Base-by-base conservation (phyloP, 805 yeast genomes). In the Hagleromyces aurorensis region DNA sequence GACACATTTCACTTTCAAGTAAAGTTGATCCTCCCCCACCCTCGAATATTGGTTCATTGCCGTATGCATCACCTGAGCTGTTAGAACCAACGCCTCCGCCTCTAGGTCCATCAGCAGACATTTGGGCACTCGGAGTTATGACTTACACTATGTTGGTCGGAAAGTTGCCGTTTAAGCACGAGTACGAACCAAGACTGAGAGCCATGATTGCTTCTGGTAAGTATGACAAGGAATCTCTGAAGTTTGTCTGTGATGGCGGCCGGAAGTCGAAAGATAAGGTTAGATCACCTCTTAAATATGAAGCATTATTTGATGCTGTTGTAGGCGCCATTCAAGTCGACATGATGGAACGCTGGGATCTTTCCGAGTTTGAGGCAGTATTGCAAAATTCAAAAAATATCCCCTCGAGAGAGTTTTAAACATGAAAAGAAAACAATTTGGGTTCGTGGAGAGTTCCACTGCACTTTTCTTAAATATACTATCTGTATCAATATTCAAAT, bases 21-120 rank as follows among this genome's bases (percentile, higher is more conserved):
- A 30, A 33, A 10, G 23, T 38, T 18, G 43, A 37, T 7, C 43
- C 46, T 8, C 43, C 38, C 23, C 83, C 83, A 1, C 80, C 75
- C 48, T 60, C 73, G 13, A 79, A 78, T 43, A 81, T 84, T 27
- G 97, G 97, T 0, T 86, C 95, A 1, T 62, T 87, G 18, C 96
- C 96, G 0, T 87, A 85, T 52, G 94, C 96, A 0, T 72, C 94
- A 0, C 97, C 97, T 0, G 96, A 87, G 50, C 63, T 85, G 11
- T 58, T 86, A 22, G 60, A 63, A 22, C 78, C 81, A 1, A 64
- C 65, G 24, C 82, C 85, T 61, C 75, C 46, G 62, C 77, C 36
- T 33, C 56, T 46, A 48, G 78, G 79, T 2, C 77, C 82, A 2
- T 60, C 72, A 21, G 78, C 87, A 1, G 97, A 87, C 57, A 68